Evolutionary conservation across 768 basidiomycete species (phyloP), one percentile per base, ranked within the genome.

Genomic region (Mycena vitilis): DNA sequence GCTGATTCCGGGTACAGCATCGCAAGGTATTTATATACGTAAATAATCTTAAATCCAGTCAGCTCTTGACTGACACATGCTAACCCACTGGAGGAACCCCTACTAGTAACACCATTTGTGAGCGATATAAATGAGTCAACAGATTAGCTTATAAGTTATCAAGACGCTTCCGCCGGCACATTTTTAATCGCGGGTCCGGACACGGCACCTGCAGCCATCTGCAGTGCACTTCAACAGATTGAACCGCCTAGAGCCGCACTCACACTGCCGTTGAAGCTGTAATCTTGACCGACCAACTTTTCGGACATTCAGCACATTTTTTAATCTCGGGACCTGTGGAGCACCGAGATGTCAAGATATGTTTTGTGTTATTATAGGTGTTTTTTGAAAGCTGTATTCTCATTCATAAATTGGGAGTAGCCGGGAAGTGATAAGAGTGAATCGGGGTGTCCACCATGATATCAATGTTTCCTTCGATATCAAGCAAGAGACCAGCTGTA

Each of bases 401-500:
- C n/a, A n/a, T n/a, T 40, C 44, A 57, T 44, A 57, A 44, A 42
- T 25, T 57, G 2, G 53, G 54, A n/a, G 47, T 51, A 40, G 3
- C 11, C 22, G 63, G 63, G 23, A 65, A 65, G 4, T 40, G 47
- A 22, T 57, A 57, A 1, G 5, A 18, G n/a, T 40, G 9, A 1
- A 30, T 23, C n/a, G 34, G 18, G 22, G 10, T 40, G 10, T 57
- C 63, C 16, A 30, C 38, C 23, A 36, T 36, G 10, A 65, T 65
- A 18, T 57, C 63, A 58, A 57, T 40, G 23, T 49, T 57, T 30
- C 55, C 63, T 48, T 40, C 42, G 11, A 58, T 60, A 2, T 66
- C 65, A 16, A 66, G 51, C 1, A 66, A 37, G 42, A 66, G 47
- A 13, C 58, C 59, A 30, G 58, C 65, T 25, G 59, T 20, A 7